Base-by-base conservation (phyloP, 169 alveolate species). In the Cryptosporidium parvum region DNA sequence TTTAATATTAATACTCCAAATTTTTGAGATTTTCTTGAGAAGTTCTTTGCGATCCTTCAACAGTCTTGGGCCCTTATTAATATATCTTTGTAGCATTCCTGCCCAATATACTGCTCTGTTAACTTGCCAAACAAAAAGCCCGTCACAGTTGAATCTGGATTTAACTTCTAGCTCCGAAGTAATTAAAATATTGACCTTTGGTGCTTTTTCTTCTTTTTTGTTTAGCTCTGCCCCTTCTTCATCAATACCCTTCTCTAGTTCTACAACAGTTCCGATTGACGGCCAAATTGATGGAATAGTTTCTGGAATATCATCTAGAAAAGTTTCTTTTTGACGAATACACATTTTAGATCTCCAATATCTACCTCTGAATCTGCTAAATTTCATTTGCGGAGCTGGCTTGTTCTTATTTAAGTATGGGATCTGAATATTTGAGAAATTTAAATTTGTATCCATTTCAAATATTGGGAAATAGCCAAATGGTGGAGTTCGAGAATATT, bases 51-150 rank as follows among this genome's bases (percentile, higher is more conserved):
- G 7, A n/a, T 80, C 75, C 14, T 48, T 62, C 48, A 80, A 23
- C 18, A 80, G 23, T 45, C 73, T 37, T 14, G 89, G 67, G 5
- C 89, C 89, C 44, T 80, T 80, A 65, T 21, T 18, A 9, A 80
- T 80, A 35, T 80, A 80, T 39, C 89, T 80, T n/a, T 80, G 80
- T 65, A 80, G 26, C 75, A 80, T 62, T 45, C 89, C 89, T 44
- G 89, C 75, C 89, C 89, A 80, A 65, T 80, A 80, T 80, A 29
- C 52, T 62, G 89, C 89, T 45, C 89, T 59, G 45, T 80, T 80
- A 39, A 80, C 75, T 48, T 65, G 89, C 89, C 89, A 80, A 10
- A 37, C 73, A 35, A 48, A 62, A 9, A 80, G 68, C 35, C 68
- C 68, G 39, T 80, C 59, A 62, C 89, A 80, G 42, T 80, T 80